Evolutionary conservation across 2,329 filamentous ascomycete genomes (phyloP).

Genomic region (Dactylellina sp.): DNA sequence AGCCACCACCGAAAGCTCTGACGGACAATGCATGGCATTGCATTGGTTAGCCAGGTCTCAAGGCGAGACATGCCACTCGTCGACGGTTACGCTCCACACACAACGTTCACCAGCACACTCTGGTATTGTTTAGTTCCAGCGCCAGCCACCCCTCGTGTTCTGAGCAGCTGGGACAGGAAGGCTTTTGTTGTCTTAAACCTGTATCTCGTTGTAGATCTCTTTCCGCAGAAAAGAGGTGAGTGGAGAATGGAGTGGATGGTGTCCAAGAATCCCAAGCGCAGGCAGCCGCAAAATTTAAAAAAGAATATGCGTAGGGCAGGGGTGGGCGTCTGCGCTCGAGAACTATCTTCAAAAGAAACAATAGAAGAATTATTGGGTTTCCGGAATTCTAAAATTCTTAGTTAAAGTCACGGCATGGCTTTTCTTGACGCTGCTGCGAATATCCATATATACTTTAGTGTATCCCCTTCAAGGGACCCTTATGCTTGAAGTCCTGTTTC

Average conservation of each 20-base stretch:
- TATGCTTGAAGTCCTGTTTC: conserved; percentile 22
- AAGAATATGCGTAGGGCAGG: not conserved
- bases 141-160: conserved; percentile 16
- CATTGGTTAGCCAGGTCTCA: conserved; percentile 23
- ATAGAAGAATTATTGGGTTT: not conserved
- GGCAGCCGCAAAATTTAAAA: conserved; percentile 3
- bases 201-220: conserved; percentile 37
- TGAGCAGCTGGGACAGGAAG: conserved; percentile 47
- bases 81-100: conserved; percentile 23
- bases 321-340: too few relatives aligned
- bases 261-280: conserved; percentile 15
- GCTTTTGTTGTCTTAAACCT: conserved; percentile 36
- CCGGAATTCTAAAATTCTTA: too few relatives aligned
- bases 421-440: conserved; percentile 11
- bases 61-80: conserved; percentile 29
- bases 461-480: conserved; percentile 17
- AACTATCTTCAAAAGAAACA: conserved; percentile 1
- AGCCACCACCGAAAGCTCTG: too few relatives aligned
- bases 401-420: not conserved
- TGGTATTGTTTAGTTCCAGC: conserved; percentile 12
- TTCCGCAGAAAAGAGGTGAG: conserved; percentile 13
- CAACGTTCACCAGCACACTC: conserved; percentile 4
- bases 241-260: conserved; percentile 20
- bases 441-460: conserved; percentile 33
- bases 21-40: conserved; percentile 30